A percentile compares a stretch with the other conserved stretches of the same genome.
phyloP scores from a whole-genome alignment of 306 rosid species.

The Crataegus laevigata region DNA sequence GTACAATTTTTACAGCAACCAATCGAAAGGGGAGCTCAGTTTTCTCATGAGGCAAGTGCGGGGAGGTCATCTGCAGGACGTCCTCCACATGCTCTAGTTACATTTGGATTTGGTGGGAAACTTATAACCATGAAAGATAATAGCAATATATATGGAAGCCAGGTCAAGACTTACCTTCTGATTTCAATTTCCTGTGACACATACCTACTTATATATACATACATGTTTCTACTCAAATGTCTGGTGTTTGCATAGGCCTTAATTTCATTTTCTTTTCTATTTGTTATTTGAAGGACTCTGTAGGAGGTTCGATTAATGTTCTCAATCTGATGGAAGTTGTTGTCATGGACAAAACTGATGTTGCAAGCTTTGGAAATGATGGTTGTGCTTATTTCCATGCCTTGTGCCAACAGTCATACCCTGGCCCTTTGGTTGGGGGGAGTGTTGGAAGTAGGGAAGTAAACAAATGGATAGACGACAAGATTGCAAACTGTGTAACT shows the following conservation, averaged over 20 bases:
- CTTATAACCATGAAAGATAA: conserved; percentile 59
- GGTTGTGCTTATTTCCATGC: conserved; percentile 43
- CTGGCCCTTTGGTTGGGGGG: conserved; percentile 81
- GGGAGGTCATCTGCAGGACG: conserved; percentile 69
- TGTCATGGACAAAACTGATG: conserved; percentile 32
- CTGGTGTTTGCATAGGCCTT: not conserved
- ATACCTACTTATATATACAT: not conserved
- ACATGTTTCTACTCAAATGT: not conserved
- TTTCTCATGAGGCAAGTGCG: conserved; percentile 34
- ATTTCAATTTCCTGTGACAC: conserved; percentile 3
- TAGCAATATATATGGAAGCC: conserved; percentile 40
- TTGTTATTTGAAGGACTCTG: conserved; percentile 36
- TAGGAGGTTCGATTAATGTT: conserved; percentile 37
- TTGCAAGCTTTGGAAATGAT: conserved; percentile 31
- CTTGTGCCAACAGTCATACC: conserved; percentile 60
- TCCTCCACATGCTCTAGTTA: conserved; percentile 67
- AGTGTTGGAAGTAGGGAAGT: conserved; percentile 66
- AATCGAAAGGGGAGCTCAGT: conserved; percentile 30
- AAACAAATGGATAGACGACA: conserved; percentile 67
- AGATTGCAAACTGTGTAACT: conserved; percentile 43
- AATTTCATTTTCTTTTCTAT: not conserved
- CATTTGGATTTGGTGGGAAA: conserved; percentile 83
- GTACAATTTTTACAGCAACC: conserved; percentile 37
- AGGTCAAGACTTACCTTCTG: conserved; percentile 38
- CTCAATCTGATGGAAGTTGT: conserved; percentile 62